Conservation (phyloP, 306 rosid genomes). For the Vigna mungo region DNA sequence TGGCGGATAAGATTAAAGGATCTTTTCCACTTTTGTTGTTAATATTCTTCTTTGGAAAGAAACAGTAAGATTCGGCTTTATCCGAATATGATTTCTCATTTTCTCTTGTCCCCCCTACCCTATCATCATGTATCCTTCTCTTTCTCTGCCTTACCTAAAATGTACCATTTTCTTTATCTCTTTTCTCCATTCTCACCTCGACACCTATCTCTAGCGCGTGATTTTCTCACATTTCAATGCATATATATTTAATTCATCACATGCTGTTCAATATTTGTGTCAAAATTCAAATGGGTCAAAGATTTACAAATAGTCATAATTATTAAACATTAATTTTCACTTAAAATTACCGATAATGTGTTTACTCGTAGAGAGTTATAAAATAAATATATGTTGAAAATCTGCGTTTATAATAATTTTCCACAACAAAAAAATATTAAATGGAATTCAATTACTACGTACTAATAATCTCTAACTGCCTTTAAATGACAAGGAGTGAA, state of each 20-base stretch:
- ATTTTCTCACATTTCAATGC: not conserved
- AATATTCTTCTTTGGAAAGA: constrained; percentile 31
- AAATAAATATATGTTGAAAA: too few species aligned
- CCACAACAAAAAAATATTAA: too few species aligned
- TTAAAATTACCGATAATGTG: too few species aligned
- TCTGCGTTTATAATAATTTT: too few species aligned
- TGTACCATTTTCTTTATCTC: constrained; percentile 12
- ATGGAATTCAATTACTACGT: too few species aligned
- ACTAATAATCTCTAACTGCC: too few species aligned
- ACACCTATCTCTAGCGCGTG: constrained; percentile 36
- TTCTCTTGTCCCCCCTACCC: constrained; percentile 43
- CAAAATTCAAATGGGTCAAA: not conserved
- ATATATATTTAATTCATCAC: not conserved
- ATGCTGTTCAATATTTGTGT: not conserved
- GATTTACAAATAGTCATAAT: too few species aligned
- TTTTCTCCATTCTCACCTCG: not conserved
- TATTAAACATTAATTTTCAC: too few species aligned
- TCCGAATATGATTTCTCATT: constrained; percentile 44
- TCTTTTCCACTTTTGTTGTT: not conserved
- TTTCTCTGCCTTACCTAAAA: not conserved
- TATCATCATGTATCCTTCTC: not conserved
- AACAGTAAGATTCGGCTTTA: constrained; percentile 55
- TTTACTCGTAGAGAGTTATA: too few species aligned
- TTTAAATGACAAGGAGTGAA: not conserved
- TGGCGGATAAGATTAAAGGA: constrained; percentile 52